Conservation (phyloP, 2,329 filamentous ascomycete genomes). For the Colletotrichum trifolii region DNA sequence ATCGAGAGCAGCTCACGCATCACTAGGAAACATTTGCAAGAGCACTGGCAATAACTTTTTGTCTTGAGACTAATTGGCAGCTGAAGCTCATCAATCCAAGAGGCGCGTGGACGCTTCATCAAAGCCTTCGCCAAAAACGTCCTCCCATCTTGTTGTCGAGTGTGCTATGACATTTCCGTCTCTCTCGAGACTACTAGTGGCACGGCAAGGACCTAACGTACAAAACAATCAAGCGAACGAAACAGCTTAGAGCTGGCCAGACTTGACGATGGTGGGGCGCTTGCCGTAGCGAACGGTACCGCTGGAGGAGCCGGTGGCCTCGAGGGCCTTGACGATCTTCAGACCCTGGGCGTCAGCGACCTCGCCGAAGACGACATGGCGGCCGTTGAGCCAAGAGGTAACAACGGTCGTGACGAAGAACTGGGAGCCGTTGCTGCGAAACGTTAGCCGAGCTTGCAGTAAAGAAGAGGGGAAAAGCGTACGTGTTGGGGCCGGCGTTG, state of each 20-base stretch:
- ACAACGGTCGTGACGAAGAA: conserved; percentile 97
- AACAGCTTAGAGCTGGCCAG: conserved; percentile 59
- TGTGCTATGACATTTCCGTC: not conserved
- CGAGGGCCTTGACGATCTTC: conserved; percentile 68
- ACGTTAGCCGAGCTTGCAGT: conserved; percentile 43
- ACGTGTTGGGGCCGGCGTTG: conserved; percentile 95
- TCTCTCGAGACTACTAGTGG: conserved; percentile 25
- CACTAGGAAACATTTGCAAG: not conserved
- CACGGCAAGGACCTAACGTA: conserved; percentile 35
- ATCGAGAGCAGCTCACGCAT: too few species aligned
- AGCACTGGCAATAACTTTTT: conserved; percentile 29
- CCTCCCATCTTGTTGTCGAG: conserved; percentile 1
- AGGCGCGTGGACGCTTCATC: conserved; percentile 21
- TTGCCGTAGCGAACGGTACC: conserved; percentile 67
- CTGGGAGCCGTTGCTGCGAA: conserved; percentile 90
- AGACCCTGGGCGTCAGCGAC: conserved; percentile 65
- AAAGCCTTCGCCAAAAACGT: conserved; percentile 22
- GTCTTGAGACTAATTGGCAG: conserved; percentile 31
- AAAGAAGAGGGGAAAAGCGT: conserved; percentile 45
- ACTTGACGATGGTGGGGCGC: conserved; percentile 68
- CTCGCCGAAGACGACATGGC: conserved; percentile 88
- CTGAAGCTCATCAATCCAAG: conserved; percentile 15
- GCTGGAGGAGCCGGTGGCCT: conserved; percentile 67
- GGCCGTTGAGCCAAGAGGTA: conserved; percentile 86
- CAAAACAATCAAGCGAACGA: conserved; percentile 33